Evolutionary conservation across 495 filamentous ascomycete species (phyloP), one percentile per base, ranked within the genome.

Genomic region (Aspergillus steynii): DNA sequence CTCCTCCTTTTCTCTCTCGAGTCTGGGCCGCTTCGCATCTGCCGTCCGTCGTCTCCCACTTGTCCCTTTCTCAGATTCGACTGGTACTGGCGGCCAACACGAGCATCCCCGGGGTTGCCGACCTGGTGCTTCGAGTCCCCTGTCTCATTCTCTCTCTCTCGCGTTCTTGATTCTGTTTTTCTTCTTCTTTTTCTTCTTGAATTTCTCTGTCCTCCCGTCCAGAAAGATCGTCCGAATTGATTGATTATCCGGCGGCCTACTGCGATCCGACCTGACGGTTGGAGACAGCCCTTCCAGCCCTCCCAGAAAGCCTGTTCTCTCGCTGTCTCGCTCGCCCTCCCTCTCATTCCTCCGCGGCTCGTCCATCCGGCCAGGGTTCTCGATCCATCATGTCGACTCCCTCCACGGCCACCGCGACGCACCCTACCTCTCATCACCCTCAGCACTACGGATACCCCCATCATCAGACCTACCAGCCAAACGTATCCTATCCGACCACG

Each of bases 381-480:
- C 62, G 53, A 58, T 73, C 62, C 74, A 77, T 67, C 69, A 96
- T 96, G 91, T 94, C 91, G 78, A 92, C 90, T 20, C 91, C 91
- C 50, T 93, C 90, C 52, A 91, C 88, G 52, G 89, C 88, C 51
- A 91, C 88, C 62, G 88, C 90, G 63, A 91, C 90, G 64, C 82
- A 90, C 70, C 83, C 86, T 64, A 85, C 86, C 63, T 84, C 85
- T 60, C 64, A 65, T 65, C 88, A 89, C 65, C 88, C 89, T 68
- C 86, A 86, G 64, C 83, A 83, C 68, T 89, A 88, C 75, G 80
- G 82, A 61, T 84, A 88, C 67, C 84, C 88, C 68, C 88, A 89
- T 74, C 88, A 90, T 62, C 85, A 82, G 64, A 64, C 77, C 61
- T 89, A 86, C 70, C 82, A 82, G 59, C 72, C 83, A 53, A 80